These are phyloP conservation scores for Catunica adiposa DNA, from an alignment of 2,329 filamentous ascomycete genomes.

Conservation along the genomic window DNA sequence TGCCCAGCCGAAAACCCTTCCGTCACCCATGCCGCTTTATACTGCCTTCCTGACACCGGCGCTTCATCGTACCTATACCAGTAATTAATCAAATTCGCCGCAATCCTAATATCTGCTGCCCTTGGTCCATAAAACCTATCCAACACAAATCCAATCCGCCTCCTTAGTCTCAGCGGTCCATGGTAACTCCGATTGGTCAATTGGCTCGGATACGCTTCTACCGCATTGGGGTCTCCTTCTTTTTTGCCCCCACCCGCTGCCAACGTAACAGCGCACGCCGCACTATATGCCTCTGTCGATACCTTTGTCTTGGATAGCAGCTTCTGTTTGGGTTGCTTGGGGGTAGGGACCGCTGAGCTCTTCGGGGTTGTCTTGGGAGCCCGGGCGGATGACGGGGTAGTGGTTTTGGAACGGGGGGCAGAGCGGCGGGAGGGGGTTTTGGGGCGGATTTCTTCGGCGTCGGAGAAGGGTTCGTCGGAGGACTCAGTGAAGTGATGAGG, in stretches of 20 bases:
- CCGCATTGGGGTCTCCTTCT: slow-evolving; percentile 13
- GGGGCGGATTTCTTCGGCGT: neutral
- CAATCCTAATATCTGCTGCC: slow-evolving; percentile 15
- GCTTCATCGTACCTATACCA: slow-evolving; percentile 22
- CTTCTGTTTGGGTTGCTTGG: neutral
- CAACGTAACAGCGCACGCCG: slow-evolving; percentile 19
- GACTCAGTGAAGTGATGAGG: slow-evolving; percentile 19
- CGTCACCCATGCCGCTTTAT: slow-evolving; percentile 16
- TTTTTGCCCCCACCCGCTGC: slow-evolving; percentile 12
- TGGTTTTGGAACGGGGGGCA: neutral
- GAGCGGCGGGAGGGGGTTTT: slow-evolving; percentile 1
- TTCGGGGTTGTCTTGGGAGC: neutral
- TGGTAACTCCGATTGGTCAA: slow-evolving; percentile 20
- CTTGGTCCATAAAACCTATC: slow-evolving; percentile 18
- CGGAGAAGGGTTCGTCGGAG: slow-evolving; percentile 1
- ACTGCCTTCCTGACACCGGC: slow-evolving; percentile 8
- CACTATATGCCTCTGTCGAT: slow-evolving; percentile 2
- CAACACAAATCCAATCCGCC: slow-evolving; percentile 16
- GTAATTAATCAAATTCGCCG: slow-evolving; percentile 17
- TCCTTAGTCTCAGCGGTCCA: slow-evolving; percentile 21
- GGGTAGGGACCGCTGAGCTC: neutral
- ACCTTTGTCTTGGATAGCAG: neutral
- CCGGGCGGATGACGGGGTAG: neutral
- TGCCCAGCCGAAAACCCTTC: slow-evolving; percentile 14
- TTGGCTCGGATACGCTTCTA: slow-evolving; percentile 21